Evolutionary conservation across 192 early-diverging fungal species (phyloP), one percentile per base, ranked within the genome.

Genomic region (Borealophlyctis nickersoniae): DNA sequence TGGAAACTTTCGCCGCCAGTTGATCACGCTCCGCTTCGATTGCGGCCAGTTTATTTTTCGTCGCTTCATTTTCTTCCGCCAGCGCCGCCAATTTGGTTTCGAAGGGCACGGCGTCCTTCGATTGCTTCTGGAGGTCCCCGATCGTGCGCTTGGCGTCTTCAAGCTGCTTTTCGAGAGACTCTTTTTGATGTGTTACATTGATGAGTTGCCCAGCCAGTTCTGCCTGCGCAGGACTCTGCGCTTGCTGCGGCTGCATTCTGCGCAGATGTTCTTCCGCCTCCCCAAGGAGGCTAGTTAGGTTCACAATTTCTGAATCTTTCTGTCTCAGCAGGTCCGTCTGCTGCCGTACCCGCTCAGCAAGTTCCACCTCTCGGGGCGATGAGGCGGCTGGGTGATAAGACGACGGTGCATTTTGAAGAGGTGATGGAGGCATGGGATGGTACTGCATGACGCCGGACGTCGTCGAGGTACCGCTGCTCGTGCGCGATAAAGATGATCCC

Each of bases 221-320:
- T 13, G 9, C 19, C 9, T 7, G 9, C 39, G 39, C 39, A 19
- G 7, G 7, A 19, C 39, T 45, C 9, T 19, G 9, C 9, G 7
- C 39, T 19, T 45, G 39, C 0, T 58, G 0, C 24, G 54, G 34
- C 29, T 51, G 58, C 50, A 60, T 54, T 23, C 28, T 36, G 16
- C 49, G 49, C 14, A 68, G 36, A 61, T 61, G 59, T 9, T 56
- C 49, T 36, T 68, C 58, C 2, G 58, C 59, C 32, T 68, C 58
- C 11, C 49, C 24, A 13, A 68, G 59, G 9, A 68, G 49, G 32
- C 4, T 29, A 9, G 66, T 61, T 23, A 68, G 23, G 34, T 19
- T 33, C 29, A 13, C 32, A 4, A 68, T 16, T 29, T 68, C 66
- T 2, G 23, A 14, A 29, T 68, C 66, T 23, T 68, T 68, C n/a